Evolutionary conservation across 2,329 filamentous ascomycete genomes (phyloP).

Genomic region (Tolypocladium cylindrosporum): DNA sequence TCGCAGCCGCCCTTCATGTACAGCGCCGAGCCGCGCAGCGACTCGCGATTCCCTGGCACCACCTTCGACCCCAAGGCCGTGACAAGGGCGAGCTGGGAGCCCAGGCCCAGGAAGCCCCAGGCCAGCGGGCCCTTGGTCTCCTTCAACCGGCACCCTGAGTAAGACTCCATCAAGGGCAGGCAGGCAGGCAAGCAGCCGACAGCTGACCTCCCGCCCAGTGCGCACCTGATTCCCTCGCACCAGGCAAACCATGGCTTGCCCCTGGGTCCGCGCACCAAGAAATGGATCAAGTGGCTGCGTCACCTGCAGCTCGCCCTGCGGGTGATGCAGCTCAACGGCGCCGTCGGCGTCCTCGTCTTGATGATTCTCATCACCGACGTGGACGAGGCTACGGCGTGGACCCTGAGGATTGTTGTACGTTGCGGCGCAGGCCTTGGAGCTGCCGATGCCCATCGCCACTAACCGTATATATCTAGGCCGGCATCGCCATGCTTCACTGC

Average conservation of each 20-base stretch:
- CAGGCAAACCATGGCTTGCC: constrained; percentile 50
- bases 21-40: constrained; percentile 38
- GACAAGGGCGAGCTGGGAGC: constrained; percentile 67
- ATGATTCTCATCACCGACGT: constrained; percentile 68
- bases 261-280: constrained; percentile 62
- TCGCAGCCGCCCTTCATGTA: constrained; percentile 59
- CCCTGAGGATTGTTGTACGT: constrained; percentile 67
- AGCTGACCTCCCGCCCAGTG: constrained; percentile 22
- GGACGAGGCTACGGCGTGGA: constrained; percentile 56
- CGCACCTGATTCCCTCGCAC: constrained; percentile 55
- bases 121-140: constrained; percentile 66
- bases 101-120: constrained; percentile 52
- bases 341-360: constrained; percentile 61
- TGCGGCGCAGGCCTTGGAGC: background rate
- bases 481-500: constrained; percentile 61
- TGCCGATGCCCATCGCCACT: background rate
- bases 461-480: constrained; percentile 46
- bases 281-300: constrained; percentile 59
- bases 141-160: constrained; percentile 85
- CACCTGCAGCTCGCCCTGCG: constrained; percentile 60
- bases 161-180: constrained; percentile 22
- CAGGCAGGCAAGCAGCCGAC: background rate
- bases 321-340: constrained; percentile 55
- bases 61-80: constrained; percentile 82
- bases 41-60: constrained; percentile 41